Evolutionary conservation across 352 stramenopile species (phyloP), one percentile per base, ranked within the genome.

Genomic region (Elongisporangium anandrum): DNA sequence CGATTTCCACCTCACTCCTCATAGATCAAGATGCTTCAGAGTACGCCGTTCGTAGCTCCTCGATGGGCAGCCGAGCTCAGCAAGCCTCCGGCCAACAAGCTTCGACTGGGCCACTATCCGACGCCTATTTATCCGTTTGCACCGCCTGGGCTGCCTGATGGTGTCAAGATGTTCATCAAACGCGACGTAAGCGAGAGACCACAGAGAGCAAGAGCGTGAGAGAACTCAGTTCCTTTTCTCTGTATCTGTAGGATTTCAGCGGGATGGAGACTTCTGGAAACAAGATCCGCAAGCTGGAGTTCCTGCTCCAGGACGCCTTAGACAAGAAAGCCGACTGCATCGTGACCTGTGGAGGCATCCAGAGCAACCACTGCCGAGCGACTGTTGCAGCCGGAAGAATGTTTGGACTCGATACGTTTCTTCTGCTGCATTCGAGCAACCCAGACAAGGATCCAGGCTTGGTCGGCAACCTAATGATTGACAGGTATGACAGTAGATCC

Each of bases 221-320:
- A n/a, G n/a, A n/a, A n/a, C n/a, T n/a, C n/a, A n/a, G n/a, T n/a
- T n/a, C n/a, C n/a, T n/a, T 49, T 57, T 3, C 39, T 65, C 2
- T n/a, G 9, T 10, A 5, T 23, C 2, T 22, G 13, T 54, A 88
- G 78, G 85, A 94, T 57, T 94, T 92, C 57, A 94, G 85, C 58
- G 94, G 92, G 1, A 70, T 94, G 23, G 92, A 98, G 70, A 91
- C 93, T 23, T 97, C 92, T 17, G 94, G 94, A 23, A 98, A 98
- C 73, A 98, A 98, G 72, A 89, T 97, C 69, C 90, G 94, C 57
- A 98, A 98, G 68, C 77, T 98, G 34, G 94, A 98, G 79, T 98
- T 98, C 69, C 70, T 98, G 10, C 68, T 98, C 57, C 85, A 90
- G 15, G 88, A 98, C 53, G 94, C 92, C 22, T 52, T 97, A 17